Evolutionary conservation across 164 flowering plant species (phyloP), one percentile per base, ranked within the genome.

Genomic region (Hamamelis virginiana): DNA sequence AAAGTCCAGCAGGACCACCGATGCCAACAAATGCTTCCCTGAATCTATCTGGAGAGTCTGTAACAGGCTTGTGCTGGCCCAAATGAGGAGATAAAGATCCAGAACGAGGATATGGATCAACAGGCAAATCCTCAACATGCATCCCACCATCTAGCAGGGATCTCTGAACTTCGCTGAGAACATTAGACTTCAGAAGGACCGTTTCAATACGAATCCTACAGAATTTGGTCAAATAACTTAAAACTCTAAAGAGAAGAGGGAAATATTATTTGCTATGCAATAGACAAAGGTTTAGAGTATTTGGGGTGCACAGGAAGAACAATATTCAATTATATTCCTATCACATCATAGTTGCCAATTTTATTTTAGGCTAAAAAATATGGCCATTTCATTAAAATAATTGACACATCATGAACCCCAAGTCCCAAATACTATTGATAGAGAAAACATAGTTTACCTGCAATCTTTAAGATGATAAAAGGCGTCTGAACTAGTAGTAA

Each of bases 1-100:
- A 96, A 45, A 96, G 92, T 65, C 98, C 99, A 75, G 85, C 82
- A 63, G 95, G 98, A 69, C 98, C 99, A 75, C 99, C 98, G 71
- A 80, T 76, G 8, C 88, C 91, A 69, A 41, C 28, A 71, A 47
- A 64, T 58, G 78, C 59, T 62, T 88, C 90, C 59, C 65, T 72
- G 48, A 70, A 64, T 72, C 78, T 76, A 21, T 70, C 83, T 12
- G 80, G 80, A 63, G 91, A 81, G 27, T 82, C 93, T 63, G 84
- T 67, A 41, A 72, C 48, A 66, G 63, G 80, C 59, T 69, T 83
- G 13, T 77, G 81, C 14, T 86, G 93, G 27, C 92, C 86, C 69
- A 86, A 71, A 80, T 82, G 93, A 78, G 85, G 77, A 70, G 86
- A 84, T 25, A 80, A 47, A 71, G 84, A 70, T 72, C 86, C 85